Conservation (phyloP, 1,284 basidiomycete genomes). For the Prillingera fragicola region DNA sequence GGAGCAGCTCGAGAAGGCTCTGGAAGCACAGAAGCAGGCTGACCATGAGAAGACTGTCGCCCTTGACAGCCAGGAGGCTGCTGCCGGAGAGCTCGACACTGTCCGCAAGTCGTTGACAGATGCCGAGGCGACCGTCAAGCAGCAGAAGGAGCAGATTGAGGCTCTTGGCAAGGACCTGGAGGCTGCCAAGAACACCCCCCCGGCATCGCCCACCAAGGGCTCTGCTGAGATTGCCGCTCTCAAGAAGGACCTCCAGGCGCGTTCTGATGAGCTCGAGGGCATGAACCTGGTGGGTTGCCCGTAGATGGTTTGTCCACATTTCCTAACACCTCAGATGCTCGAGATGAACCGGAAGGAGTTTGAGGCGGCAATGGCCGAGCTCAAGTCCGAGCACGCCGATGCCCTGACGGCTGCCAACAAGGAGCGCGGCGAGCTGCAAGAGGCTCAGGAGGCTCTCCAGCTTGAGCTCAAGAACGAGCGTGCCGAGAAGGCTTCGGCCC, state of each 20-base stretch:
- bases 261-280: constrained; percentile 34
- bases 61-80: neutral
- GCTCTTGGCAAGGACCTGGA: constrained; percentile 6
- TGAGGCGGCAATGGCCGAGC: constrained; percentile 18
- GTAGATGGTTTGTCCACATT: neutral
- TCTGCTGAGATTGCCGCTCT: constrained; percentile 4
- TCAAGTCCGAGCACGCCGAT: constrained; percentile 6
- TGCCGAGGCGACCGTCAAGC: constrained; percentile 1
- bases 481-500: constrained; percentile 8
- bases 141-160: constrained; percentile 11
- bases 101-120: neutral
- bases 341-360: constrained; percentile 43
- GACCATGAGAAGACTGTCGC: constrained; percentile 5
- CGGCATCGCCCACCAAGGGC: constrained; percentile 4
- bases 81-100: constrained; percentile 4
- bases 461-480: constrained; percentile 3
- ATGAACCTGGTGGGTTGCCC: constrained; percentile 27
- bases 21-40: neutral
- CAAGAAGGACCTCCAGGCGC: constrained; percentile 23
- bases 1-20: constrained; percentile 5
- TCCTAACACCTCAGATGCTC: constrained; percentile 28
- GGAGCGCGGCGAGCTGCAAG: constrained; percentile 2
- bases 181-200: constrained; percentile 4
- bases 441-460: constrained; percentile 12
- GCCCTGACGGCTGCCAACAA: neutral